Evolutionary conservation across 371 early-diverging fungal genomes (phyloP).

Genomic region (Fennellomyces sp.): DNA sequence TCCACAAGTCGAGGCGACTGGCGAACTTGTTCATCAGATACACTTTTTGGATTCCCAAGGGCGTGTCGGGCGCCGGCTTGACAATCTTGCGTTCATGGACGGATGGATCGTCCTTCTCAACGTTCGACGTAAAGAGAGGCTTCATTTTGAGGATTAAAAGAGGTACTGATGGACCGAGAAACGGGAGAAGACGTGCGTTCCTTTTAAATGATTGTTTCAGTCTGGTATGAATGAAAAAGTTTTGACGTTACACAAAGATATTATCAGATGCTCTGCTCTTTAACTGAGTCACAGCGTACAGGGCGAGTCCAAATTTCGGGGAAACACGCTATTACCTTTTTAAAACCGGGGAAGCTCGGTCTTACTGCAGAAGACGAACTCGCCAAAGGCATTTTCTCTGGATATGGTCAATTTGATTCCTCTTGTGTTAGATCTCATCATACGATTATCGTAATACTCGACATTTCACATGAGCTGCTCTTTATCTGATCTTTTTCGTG

Average conservation of each 20-base stretch:
- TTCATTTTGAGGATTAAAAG: background rate
- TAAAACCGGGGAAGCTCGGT: conserved; percentile 6
- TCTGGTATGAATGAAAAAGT: background rate
- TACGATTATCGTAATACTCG: too few species aligned
- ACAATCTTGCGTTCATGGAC: conserved; percentile 1
- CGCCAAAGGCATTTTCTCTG: background rate
- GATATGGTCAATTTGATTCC: too few species aligned
- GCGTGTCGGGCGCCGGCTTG: conserved; percentile 7
- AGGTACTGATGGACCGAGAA: too few species aligned
- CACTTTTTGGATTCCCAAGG: conserved; percentile 12
- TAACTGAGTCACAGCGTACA: background rate
- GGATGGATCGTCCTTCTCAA: background rate
- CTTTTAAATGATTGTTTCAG: too few species aligned
- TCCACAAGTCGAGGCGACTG: conserved; percentile 7
- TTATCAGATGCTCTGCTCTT: background rate
- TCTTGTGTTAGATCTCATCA: too few species aligned
- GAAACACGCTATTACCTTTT: background rate
- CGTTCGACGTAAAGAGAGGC: background rate
- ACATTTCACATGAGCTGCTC: background rate
- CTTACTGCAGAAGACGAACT: too few species aligned
- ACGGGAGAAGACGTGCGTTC: background rate
- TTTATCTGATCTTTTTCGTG: background rate
- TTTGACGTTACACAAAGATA: background rate
- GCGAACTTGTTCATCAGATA: conserved; percentile 28
- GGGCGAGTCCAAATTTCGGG: background rate